Percentiles rank a stretch among this genome's conserved stretches.
Conservation (phyloP, 805 yeast genomes). For the Wickerhamiella slavikovae region DNA sequence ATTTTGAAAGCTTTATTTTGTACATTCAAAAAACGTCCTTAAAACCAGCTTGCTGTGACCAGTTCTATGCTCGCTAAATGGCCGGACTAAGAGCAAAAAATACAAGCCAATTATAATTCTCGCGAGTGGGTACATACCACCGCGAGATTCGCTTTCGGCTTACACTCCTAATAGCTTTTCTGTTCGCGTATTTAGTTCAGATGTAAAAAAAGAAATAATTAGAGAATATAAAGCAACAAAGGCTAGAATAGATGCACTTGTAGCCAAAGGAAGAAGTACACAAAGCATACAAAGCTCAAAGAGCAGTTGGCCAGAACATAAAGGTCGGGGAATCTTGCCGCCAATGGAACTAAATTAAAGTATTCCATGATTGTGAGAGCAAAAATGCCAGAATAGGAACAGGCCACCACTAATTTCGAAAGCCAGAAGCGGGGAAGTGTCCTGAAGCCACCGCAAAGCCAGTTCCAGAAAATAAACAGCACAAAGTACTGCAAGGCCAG, state of each 20-base stretch:
- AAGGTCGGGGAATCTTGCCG: constrained; percentile 46
- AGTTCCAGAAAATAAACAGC: constrained; percentile 43
- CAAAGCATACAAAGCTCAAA: constrained; percentile 57
- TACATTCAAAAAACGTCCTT: constrained; percentile 8
- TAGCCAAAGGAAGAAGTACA: constrained; percentile 66
- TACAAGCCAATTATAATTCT: too few relatives aligned
- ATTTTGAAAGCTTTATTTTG: too few relatives aligned
- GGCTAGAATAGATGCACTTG: constrained; percentile 3
- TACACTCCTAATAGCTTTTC: too few relatives aligned
- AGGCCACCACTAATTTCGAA: constrained; percentile 30
- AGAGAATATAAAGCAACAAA: too few relatives aligned
- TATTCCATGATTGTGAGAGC: constrained; percentile 35
- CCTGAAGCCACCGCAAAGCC: constrained; percentile 47
- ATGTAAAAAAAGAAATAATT: too few relatives aligned
- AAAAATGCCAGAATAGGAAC: constrained; percentile 32
- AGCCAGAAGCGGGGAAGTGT: constrained; percentile 28
- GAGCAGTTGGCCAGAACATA: constrained; percentile 65
- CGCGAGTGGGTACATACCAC: too few relatives aligned
- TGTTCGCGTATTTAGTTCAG: too few relatives aligned
- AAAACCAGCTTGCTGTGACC: constrained; percentile 9
- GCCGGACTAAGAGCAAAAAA: constrained; percentile 15
- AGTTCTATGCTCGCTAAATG: constrained; percentile 12
- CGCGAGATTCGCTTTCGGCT: constrained; percentile 18
- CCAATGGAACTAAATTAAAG: constrained; percentile 27
- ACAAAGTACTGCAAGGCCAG: constrained; percentile 52